Evolutionary conservation across 1,284 basidiomycete genomes (phyloP).

Genomic region (Porogramme epimiltina): DNA sequence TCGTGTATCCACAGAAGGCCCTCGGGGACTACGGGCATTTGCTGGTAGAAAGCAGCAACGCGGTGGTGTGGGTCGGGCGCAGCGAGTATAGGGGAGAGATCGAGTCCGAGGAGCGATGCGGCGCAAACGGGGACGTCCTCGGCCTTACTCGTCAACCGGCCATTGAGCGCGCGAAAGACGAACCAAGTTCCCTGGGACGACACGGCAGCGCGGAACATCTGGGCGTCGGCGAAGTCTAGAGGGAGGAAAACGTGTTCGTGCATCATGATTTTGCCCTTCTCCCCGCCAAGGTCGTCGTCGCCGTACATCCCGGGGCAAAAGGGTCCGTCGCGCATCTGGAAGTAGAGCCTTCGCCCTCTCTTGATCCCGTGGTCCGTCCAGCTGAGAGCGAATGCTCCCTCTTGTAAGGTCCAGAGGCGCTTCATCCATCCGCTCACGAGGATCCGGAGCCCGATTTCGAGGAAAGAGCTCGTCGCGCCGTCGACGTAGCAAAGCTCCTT

Average conservation of each 20-base stretch:
- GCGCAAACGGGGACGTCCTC: not conserved
- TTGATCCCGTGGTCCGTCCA: too few species aligned
- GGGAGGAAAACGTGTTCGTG: not conserved
- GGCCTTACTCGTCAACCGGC: not conserved
- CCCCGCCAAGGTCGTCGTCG: too few species aligned
- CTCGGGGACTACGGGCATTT: too few species aligned
- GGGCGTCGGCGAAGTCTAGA: not conserved
- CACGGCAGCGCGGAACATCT: not conserved
- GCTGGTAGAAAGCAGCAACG: too few species aligned
- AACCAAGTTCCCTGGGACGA: not conserved
- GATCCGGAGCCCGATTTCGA: not conserved
- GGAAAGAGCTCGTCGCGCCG: not conserved
- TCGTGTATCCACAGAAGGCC: too few species aligned
- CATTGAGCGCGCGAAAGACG: not conserved
- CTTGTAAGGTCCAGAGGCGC: slow-evolving; percentile 4
- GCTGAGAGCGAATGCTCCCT: slow-evolving; percentile 1
- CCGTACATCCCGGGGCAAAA: not conserved
- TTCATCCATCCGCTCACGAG: slow-evolving; percentile 5
- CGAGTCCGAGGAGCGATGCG: not conserved
- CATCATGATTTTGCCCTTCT: too few species aligned
- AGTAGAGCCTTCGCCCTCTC: slow-evolving; percentile 1
- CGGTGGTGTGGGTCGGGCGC: too few species aligned
- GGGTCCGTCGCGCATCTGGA: slow-evolving; percentile 4
- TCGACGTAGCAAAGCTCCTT: slow-evolving; percentile 1
- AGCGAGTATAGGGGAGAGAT: not conserved